These are phyloP conservation scores for Colletotrichum siamense DNA, from an alignment of 2,329 filamentous ascomycete species.

Conservation along the genomic window DNA sequence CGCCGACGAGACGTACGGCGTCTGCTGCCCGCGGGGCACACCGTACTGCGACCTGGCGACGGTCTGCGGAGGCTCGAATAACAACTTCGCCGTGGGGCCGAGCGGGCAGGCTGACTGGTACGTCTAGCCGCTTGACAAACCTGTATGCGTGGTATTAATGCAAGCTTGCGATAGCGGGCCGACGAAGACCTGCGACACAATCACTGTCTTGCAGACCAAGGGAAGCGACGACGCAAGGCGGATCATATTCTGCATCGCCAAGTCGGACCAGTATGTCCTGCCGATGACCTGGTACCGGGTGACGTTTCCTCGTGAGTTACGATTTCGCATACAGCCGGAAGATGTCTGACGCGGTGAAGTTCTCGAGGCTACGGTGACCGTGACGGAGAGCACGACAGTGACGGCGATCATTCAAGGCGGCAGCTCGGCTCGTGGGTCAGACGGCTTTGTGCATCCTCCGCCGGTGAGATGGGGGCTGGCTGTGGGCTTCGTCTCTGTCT, in stretches of 20 bases:
- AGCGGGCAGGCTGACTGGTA: slow-evolving; percentile 10
- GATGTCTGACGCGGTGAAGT: background rate
- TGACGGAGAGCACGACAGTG: background rate
- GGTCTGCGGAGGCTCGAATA: background rate
- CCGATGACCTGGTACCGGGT: slow-evolving; percentile 13
- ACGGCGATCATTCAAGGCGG: background rate
- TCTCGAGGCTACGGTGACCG: background rate
- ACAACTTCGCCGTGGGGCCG: background rate
- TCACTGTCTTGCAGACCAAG: background rate
- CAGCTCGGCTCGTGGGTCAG: background rate
- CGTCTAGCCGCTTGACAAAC: background rate
- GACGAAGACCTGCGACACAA: background rate
- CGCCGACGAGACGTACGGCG: background rate
- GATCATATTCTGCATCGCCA: slow-evolving; percentile 5
- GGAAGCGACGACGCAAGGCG: background rate
- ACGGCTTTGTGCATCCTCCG: background rate
- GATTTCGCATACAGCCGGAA: background rate
- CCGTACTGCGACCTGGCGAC: slow-evolving; percentile 5
- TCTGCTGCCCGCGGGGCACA: background rate
- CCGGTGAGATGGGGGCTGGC: background rate
- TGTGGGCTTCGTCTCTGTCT: background rate
- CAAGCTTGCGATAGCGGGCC: background rate
- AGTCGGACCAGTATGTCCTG: background rate
- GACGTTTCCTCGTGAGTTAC: background rate
- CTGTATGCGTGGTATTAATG: background rate